These are phyloP conservation scores for sunflower (Helianthus annuus) DNA, from an alignment of 129 eudicot genomes.

Conservation along the genomic window DNA sequence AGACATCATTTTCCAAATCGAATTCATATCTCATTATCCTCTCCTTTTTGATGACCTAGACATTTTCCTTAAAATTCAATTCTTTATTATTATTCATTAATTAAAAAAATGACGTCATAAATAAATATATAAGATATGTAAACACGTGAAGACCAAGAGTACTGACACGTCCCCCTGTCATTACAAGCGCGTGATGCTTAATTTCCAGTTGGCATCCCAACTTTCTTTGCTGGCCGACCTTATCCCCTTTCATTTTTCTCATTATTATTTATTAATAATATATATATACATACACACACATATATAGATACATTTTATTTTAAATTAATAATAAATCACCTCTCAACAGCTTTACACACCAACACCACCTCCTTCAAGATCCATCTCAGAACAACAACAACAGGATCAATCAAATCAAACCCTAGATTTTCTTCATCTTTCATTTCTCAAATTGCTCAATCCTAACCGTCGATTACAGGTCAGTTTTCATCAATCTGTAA, in stretches of 20 bases:
- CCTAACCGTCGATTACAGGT: constrained; percentile 27
- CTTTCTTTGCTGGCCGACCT: constrained; percentile 65
- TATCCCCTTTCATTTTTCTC: constrained; percentile 42
- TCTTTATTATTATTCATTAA: neutral
- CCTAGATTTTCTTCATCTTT: constrained; percentile 38
- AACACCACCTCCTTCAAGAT: constrained; percentile 21
- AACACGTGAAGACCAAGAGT: constrained; percentile 38
- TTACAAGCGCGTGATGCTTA: constrained; percentile 54
- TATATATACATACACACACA: neutral
- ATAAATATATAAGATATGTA: neutral
- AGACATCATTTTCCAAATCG: constrained; percentile 25
- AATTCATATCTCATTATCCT: constrained; percentile 30
- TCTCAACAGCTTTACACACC: constrained; percentile 34
- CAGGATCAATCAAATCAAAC: constrained; percentile 28
- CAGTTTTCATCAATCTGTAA: constrained; percentile 10
- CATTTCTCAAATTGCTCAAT: constrained; percentile 8
- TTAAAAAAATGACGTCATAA: neutral
- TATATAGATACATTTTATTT: neutral
- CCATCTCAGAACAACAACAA: constrained; percentile 5
- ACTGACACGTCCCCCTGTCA: constrained; percentile 39
- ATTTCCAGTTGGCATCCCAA: constrained; percentile 62
- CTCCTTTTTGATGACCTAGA: constrained; percentile 34
- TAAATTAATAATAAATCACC: neutral
- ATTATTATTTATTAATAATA: neutral
- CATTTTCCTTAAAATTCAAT: constrained; percentile 13